A percentile compares a stretch with the other conserved stretches of the same genome.
phyloP scores from a whole-genome alignment of 495 filamentous ascomycete species.

The Letharia lupina region DNA sequence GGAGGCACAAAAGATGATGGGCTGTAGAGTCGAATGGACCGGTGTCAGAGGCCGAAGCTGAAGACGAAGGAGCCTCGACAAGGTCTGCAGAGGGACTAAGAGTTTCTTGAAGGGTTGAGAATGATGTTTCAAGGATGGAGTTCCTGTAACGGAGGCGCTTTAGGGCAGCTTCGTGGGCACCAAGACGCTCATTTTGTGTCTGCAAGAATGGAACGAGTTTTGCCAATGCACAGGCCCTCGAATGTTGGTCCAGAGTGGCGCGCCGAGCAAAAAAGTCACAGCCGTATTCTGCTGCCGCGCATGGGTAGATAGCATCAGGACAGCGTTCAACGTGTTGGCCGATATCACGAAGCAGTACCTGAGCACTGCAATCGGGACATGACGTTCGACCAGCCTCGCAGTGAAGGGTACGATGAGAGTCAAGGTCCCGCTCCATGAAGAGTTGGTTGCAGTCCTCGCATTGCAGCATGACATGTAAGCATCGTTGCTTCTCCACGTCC shows the following conservation, averaged over 20 bases:
- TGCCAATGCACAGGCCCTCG: slow-evolving; percentile 47
- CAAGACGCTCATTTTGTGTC: slow-evolving; percentile 47
- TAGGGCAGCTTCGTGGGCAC: slow-evolving; percentile 48
- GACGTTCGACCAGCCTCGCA: slow-evolving; percentile 26
- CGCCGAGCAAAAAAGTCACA: slow-evolving; percentile 47
- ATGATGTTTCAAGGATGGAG: slow-evolving; percentile 48
- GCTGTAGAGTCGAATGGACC: slow-evolving; percentile 37
- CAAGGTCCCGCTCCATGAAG: slow-evolving; percentile 51
- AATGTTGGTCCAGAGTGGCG: slow-evolving; percentile 43
- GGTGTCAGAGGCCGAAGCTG: neutral
- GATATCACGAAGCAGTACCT: slow-evolving; percentile 42
- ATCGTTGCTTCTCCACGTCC: slow-evolving; percentile 45
- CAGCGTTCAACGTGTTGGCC: slow-evolving; percentile 45
- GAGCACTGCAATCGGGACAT: slow-evolving; percentile 47
- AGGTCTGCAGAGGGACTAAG: slow-evolving; percentile 28
- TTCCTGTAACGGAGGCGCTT: slow-evolving; percentile 50
- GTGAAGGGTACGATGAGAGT: slow-evolving; percentile 33
- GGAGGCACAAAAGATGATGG: slow-evolving; percentile 57
- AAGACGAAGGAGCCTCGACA: slow-evolving; percentile 10
- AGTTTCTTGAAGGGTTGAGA: slow-evolving; percentile 39
- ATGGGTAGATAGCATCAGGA: slow-evolving; percentile 44
- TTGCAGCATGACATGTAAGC: slow-evolving; percentile 46
- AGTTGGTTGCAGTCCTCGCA: slow-evolving; percentile 48
- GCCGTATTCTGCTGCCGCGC: slow-evolving; percentile 48
- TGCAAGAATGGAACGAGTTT: slow-evolving; percentile 51